Evolutionary conservation across 108 stramenopile species (phyloP).

Genomic region (Mediolabrus comicus): DNA sequence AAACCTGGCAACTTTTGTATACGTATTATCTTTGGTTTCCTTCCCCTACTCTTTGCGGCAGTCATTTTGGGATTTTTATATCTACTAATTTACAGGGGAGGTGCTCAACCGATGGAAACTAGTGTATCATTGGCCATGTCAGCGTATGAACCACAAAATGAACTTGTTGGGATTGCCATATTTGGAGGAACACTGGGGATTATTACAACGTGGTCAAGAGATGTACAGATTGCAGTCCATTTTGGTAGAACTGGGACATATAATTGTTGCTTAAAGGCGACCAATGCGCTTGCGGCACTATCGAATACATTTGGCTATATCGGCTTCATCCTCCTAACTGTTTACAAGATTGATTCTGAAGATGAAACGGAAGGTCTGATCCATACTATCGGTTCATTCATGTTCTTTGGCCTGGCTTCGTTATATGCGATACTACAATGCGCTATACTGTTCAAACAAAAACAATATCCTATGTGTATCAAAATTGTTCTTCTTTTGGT

Average conservation of each 20-base stretch:
- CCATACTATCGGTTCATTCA: neutral
- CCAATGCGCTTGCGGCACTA: neutral
- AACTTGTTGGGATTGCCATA: neutral
- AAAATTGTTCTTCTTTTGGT: neutral
- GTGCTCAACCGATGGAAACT: neutral
- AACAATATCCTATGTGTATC: neutral
- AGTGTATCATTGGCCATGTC: neutral
- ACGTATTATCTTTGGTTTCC: neutral
- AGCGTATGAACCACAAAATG: neutral
- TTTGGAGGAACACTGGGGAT: neutral
- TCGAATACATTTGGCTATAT: neutral
- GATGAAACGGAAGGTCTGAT: neutral
- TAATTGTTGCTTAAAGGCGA: neutral
- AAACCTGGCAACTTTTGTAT: neutral
- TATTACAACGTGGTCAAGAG: neutral
- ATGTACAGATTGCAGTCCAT: neutral
- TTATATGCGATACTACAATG: constrained; percentile 2
- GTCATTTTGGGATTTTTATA: neutral
- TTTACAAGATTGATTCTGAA: neutral
- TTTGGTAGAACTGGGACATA: neutral
- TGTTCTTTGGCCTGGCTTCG: neutral
- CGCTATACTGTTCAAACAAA: constrained; percentile 2
- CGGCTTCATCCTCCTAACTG: neutral
- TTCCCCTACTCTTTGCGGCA: neutral
- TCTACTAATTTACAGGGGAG: neutral